Percentiles rank a stretch among this genome's conserved stretches.
These are phyloP conservation scores for Aspergillus incahuasiensis DNA, from an alignment of 495 filamentous ascomycete species.

Conservation along the genomic window DNA sequence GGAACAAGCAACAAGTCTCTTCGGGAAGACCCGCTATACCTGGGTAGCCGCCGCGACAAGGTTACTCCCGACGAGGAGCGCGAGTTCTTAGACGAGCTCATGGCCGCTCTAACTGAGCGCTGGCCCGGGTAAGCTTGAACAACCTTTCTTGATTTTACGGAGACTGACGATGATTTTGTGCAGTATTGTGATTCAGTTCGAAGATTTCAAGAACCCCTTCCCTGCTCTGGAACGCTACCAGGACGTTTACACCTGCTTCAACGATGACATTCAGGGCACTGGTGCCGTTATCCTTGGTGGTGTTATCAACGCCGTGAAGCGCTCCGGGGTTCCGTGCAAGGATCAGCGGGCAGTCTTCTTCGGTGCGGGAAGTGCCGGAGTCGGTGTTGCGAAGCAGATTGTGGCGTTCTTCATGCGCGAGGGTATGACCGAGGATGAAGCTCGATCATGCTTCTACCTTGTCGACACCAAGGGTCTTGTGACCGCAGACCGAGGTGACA, in stretches of 20 bases:
- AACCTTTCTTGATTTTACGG: conserved; percentile 15
- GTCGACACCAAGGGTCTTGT: conserved; percentile 97
- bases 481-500: conserved; percentile 88
- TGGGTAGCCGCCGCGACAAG: conserved; percentile 82
- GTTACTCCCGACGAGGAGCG: conserved; percentile 74
- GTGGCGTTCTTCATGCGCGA: conserved; percentile 92
- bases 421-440: conserved; percentile 88
- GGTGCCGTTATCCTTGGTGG: conserved; percentile 92
- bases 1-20: conserved; percentile 88
- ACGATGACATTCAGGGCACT: conserved; percentile 97
- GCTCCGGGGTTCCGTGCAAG: conserved; percentile 77
- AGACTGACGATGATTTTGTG: conserved; percentile 20
- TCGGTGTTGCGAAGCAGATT: conserved; percentile 95
- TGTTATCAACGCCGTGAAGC: conserved; percentile 90
- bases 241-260: conserved; percentile 88
- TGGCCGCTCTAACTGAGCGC: conserved; percentile 82
- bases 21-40: conserved; percentile 88
- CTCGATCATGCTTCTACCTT: conserved; percentile 89
- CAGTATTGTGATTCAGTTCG: conserved; percentile 94
- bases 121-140: conserved; percentile 63
- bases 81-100: conserved; percentile 96
- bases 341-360: conserved; percentile 95
- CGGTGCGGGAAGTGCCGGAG: conserved; percentile 90
- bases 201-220: conserved; percentile 99
- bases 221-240: conserved; percentile 86